phyloP scores from a whole-genome alignment of 345 rosid species.

The Conringia planisiliqua region DNA sequence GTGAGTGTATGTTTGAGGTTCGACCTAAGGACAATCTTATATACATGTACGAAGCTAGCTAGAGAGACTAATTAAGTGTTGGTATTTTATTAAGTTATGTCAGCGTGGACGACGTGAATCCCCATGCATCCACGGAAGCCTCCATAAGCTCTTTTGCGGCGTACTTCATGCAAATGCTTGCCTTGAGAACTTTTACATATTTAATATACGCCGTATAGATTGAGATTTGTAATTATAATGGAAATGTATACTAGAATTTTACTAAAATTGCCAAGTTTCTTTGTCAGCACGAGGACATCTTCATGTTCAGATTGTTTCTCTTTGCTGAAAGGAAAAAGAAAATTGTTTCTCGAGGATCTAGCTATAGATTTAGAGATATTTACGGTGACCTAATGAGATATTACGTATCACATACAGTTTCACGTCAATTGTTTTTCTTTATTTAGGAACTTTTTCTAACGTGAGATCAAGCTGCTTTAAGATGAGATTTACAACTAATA shows the following conservation, averaged over 20 bases:
- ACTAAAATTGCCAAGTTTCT: not conserved
- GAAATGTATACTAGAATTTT: not conserved
- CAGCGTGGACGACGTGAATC: slow-evolving; percentile 21
- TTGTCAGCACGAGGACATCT: not conserved
- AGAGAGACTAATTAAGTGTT: slow-evolving; percentile 6
- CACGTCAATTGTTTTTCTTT: not conserved
- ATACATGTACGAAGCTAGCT: slow-evolving; percentile 1
- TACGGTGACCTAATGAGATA: no score
- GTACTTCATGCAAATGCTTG: slow-evolving; percentile 42
- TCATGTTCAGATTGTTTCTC: not conserved
- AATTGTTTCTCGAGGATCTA: no score
- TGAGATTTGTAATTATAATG: slow-evolving; percentile 2
- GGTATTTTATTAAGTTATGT: slow-evolving; percentile 1
- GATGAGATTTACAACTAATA: not conserved
- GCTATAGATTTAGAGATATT: no score
- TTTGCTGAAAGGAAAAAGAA: no score
- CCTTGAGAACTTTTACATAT: not conserved
- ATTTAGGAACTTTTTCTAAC: no score
- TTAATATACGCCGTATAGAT: not conserved
- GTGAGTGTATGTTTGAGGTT: slow-evolving; percentile 14
- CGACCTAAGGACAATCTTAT: slow-evolving; percentile 13
- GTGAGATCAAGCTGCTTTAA: no score
- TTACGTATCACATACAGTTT: not conserved
- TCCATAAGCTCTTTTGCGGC: slow-evolving; percentile 41
- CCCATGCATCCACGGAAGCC: slow-evolving; percentile 29